Evolutionary conservation across 345 rosid genomes (phyloP).

Genomic region (Ailanthus altissimus): DNA sequence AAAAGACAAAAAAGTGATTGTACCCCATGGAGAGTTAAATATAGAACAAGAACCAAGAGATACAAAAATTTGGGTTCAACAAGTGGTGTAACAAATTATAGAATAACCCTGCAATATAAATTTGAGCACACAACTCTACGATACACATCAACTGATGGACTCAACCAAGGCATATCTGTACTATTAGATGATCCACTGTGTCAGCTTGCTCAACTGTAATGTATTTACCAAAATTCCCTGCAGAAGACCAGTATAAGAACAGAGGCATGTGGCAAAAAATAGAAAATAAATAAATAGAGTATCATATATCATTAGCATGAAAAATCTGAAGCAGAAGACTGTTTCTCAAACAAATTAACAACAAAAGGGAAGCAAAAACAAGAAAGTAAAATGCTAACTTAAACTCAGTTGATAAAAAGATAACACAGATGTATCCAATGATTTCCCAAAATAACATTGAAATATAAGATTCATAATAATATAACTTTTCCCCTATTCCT

Average conservation of each 20-base stretch:
- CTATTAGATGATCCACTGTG: slow-evolving; percentile 18
- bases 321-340: background rate
- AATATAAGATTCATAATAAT: background rate
- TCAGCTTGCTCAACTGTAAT: slow-evolving; percentile 15
- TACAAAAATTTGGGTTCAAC: slow-evolving; percentile 3
- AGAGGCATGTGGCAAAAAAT: background rate
- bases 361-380: background rate
- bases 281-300: no score
- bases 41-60: background rate
- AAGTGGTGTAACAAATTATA: slow-evolving; percentile 37
- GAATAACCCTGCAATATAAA: slow-evolving; percentile 87
- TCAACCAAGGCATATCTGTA: slow-evolving; percentile 63
- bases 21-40: slow-evolving; percentile 48
- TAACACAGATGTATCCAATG: background rate
- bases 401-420: background rate
- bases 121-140: slow-evolving; percentile 63
- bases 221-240: slow-evolving; percentile 20
- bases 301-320: background rate
- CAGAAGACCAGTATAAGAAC: slow-evolving; percentile 1
- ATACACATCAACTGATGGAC: slow-evolving; percentile 51
- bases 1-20: slow-evolving; percentile 36
- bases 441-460: background rate
- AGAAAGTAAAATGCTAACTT: background rate
- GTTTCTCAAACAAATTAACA: background rate
- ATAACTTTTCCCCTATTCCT: background rate